phyloP scores from a whole-genome alignment of 108 stramenopile genomes.

The Cyclotella distinguenda region DNA sequence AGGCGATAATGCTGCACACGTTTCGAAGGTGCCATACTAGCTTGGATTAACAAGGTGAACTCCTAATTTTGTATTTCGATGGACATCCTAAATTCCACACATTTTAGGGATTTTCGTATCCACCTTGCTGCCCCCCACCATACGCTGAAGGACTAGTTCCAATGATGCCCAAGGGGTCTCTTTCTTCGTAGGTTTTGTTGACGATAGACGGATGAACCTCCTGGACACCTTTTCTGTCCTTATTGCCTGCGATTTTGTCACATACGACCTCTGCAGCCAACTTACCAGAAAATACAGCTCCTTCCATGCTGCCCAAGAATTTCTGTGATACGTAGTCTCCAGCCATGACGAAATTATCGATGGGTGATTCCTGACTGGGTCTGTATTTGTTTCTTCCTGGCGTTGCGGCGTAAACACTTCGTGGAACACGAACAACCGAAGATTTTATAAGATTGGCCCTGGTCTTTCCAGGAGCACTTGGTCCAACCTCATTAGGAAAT shows the following conservation, averaged over 20 bases:
- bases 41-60: no score
- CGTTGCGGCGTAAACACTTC: constrained; percentile 68
- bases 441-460: constrained; percentile 58
- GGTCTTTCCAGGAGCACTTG: constrained; percentile 2
- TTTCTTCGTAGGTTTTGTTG: constrained; percentile 1
- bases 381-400: constrained; percentile 60
- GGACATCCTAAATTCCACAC: no score
- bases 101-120: constrained; percentile 31
- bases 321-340: constrained; percentile 60
- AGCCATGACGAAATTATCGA: constrained; percentile 54
- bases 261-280: constrained; percentile 65
- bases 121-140: constrained; percentile 48
- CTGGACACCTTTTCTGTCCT: constrained; percentile 22
- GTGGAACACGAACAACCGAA: constrained; percentile 62
- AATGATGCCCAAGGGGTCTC: constrained; percentile 20
- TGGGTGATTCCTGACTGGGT: constrained; percentile 50
- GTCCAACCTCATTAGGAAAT: constrained; percentile 61
- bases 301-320: constrained; percentile 79
- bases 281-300: constrained; percentile 61
- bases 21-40: no score
- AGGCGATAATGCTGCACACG: no score
- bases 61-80: no score
- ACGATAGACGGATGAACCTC: constrained; percentile 14
- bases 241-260: constrained; percentile 26
- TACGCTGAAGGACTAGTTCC: constrained; percentile 25